These are phyloP conservation scores for Hortiboletus flavorubellus DNA, from an alignment of 768 basidiomycete species.

Conservation along the genomic window DNA sequence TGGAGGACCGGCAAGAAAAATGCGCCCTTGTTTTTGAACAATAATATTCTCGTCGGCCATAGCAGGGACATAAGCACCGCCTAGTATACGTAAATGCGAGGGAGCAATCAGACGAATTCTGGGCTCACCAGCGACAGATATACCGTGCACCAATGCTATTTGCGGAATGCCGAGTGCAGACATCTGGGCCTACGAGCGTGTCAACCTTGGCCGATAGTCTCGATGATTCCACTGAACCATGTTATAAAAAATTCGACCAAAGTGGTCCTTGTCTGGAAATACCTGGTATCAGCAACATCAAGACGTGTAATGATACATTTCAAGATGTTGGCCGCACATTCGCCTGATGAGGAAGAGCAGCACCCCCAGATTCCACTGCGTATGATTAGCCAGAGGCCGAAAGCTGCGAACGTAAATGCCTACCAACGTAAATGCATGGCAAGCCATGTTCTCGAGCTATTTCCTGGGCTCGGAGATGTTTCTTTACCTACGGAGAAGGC, in stretches of 20 bases:
- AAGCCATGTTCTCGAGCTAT: slow-evolving; percentile 88
- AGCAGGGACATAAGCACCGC: slow-evolving; percentile 92
- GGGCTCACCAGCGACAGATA: slow-evolving; percentile 75
- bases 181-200: slow-evolving; percentile 73
- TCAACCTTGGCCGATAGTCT: slow-evolving; percentile 5
- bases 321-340: slow-evolving; percentile 41
- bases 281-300: slow-evolving; percentile 39
- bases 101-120: not conserved
- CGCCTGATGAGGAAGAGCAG: slow-evolving; percentile 88
- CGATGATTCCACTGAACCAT: slow-evolving; percentile 54
- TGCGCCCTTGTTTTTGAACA: slow-evolving; percentile 86
- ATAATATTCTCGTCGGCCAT: slow-evolving; percentile 96
- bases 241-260: slow-evolving; percentile 96
- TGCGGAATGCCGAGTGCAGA: slow-evolving; percentile 89
- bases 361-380: slow-evolving; percentile 90
- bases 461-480: slow-evolving; percentile 91
- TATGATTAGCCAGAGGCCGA: slow-evolving; percentile 2
- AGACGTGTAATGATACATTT: not conserved
- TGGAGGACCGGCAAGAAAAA: slow-evolving; percentile 93
- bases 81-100: slow-evolving; percentile 33
- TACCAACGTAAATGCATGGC: slow-evolving; percentile 91
- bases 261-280: slow-evolving; percentile 94
- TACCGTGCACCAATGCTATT: slow-evolving; percentile 91
- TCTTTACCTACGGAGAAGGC: slow-evolving; percentile 65
- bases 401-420: slow-evolving; percentile 21